Base-by-base conservation (phyloP, 805 yeast genomes). In the Kodamaea kaohsiungensis region DNA sequence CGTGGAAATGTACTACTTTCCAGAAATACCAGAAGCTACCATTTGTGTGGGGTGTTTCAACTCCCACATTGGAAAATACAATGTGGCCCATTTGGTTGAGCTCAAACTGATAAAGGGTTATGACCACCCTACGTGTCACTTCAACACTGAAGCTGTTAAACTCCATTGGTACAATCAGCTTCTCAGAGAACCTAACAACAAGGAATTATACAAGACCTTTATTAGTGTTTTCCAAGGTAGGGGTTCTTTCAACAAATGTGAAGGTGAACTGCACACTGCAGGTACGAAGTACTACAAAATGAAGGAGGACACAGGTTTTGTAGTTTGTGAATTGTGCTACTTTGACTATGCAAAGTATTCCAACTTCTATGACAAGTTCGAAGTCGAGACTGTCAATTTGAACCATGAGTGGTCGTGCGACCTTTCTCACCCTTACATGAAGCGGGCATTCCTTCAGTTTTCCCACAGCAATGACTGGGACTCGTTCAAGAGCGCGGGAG, bases 381-480 rank as follows among this genome's bases (percentile, higher is more conserved):
- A 40, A 19, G 2, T 12, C 8, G 17, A 17, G 17, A 3, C 6
- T 2, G 8, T 5, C 25, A 30, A 8, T 10, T 30, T 30, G 35
- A 12, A 30, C 35, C 3, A 8, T 8, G 45, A 40, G 4, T 40
- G 45, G 45, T 17, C 45, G 16, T 40, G 45, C 18, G 45, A 12
- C 7, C 19, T 40, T 40, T 4, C 13, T 3, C 17, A 17, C 45
- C 45, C 45, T 3, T 40, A 16, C 25, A 15, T 17, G n/a, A 13
- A 40, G 18, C 17, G 45, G 6, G 45, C 45, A 2, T 40, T 40
- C 12, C 25, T 40, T 13, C 2, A 10, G 25, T 40, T 40, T 12
- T 40, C 45, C 2, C 45, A 40, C 45, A 40, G 10, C 45, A 40
- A 40, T 17, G 45, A 40, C 45, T 40, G 45, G 45, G 45, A 16